Percentiles rank a stretch among this genome's conserved stretches.
These are phyloP conservation scores for Plasmodium gallinaceum DNA, from an alignment of 169 alveolate genomes.

Conservation along the genomic window DNA sequence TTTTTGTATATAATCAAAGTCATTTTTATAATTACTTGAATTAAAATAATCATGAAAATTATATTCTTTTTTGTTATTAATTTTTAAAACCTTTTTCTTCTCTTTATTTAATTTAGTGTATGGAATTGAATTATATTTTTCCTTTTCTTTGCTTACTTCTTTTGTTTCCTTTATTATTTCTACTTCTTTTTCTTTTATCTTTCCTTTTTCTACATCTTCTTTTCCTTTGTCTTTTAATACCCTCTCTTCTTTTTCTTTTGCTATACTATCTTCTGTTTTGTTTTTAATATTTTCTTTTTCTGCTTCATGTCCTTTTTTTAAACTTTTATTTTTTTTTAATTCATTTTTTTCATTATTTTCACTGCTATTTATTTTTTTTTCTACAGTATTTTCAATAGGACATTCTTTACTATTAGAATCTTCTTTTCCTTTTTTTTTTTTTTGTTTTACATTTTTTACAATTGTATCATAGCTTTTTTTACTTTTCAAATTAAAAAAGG, in stretches of 20 bases:
- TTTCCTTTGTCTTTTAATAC: neutral
- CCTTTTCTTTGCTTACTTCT: slow-evolving; percentile 18
- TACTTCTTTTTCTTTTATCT: slow-evolving; percentile 1
- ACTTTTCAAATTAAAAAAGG: neutral
- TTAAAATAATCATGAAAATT: slow-evolving; percentile 29
- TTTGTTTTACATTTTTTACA: slow-evolving; percentile 13
- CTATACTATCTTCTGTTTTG: neutral
- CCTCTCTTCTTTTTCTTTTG: neutral
- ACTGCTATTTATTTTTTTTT: neutral
- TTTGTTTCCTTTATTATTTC: slow-evolving; percentile 14
- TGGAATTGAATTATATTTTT: neutral
- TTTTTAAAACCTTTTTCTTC: slow-evolving; percentile 3
- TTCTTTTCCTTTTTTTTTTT: slow-evolving; percentile 21
- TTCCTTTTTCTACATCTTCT: neutral
- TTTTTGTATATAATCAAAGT: slow-evolving; percentile 31
- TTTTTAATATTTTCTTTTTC: slow-evolving; percentile 7
- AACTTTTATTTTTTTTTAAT: neutral
- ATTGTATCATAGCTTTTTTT: neutral
- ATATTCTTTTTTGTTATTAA: slow-evolving; percentile 21
- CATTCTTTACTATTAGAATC: neutral
- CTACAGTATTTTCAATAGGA: slow-evolving; percentile 10
- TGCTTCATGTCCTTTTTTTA: neutral
- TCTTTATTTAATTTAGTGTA: slow-evolving; percentile 12
- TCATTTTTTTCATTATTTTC: neutral
- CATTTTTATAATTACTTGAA: slow-evolving; percentile 22